These are phyloP conservation scores for barley (Hordeum vulgare) DNA, from an alignment of 176 grass and related monocot genomes.

Conservation along the genomic window DNA sequence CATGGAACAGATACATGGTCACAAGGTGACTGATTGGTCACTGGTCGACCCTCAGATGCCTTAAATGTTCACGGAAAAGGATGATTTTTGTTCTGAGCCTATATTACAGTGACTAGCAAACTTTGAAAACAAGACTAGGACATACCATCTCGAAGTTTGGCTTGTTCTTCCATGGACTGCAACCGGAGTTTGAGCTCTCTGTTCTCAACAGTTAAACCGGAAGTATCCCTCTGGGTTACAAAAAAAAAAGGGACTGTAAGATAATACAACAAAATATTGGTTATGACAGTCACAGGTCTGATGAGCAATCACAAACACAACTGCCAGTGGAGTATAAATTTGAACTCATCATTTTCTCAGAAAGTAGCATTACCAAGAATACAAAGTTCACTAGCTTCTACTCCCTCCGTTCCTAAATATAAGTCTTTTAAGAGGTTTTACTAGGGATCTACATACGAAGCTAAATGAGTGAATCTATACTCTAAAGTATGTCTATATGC, in stretches of 20 bases:
- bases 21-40: neutral
- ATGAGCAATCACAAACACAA: neutral
- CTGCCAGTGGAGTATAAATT: neutral
- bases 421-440: too few relatives aligned
- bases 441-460: too few relatives aligned
- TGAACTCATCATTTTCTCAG: neutral
- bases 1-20: constrained; percentile 16
- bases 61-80: neutral
- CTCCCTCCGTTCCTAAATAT: too few relatives aligned
- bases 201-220: constrained; percentile 83
- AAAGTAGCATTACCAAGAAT: neutral
- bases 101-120: neutral
- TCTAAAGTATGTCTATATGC: too few relatives aligned
- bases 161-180: constrained; percentile 96
- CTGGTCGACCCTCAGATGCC: neutral
- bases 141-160: constrained; percentile 95
- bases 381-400: neutral
- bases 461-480: too few relatives aligned
- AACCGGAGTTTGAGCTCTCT: constrained; percentile 90
- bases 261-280: neutral
- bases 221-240: constrained; percentile 74
- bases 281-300: neutral
- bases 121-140: constrained; percentile 21
- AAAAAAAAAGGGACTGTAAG: neutral
- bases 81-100: neutral